Evolutionary conservation across 106 monocot genomes (phyloP), one percentile per base, ranked within the genome.

Genomic region (Dactylorhiza incarnata): DNA sequence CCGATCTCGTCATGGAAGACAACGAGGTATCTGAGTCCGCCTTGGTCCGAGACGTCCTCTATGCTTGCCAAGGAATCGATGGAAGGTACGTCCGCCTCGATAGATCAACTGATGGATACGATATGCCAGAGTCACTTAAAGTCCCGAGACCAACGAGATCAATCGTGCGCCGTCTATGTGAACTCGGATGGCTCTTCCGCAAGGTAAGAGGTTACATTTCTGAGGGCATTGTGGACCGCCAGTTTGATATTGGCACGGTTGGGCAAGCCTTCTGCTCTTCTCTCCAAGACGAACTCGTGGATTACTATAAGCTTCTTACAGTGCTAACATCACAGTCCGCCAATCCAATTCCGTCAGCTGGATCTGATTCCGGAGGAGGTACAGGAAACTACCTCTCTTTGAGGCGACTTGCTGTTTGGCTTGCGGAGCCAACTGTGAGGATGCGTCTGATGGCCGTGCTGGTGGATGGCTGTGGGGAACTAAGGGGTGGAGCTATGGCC

Each of bases 401-500:
- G 81, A 76, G 89, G 62, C 72, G 99, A 49, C 83, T 99, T 20
- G 69, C 80, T 8, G 99, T 99, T 13, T 99, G 99, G 99, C 82
- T 99, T 48, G 87, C 99, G 0, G 99, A 99, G 59, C 99, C 99
- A 9, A 86, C 73, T n/a, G 91, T 94, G 22, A 87, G 91, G 77
- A 94, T 99, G 94, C 76, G 99, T 10, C 66, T 99, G 52, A 99
- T 99, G 99, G 99, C 94, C 0, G 85, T 92, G 53, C 61, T 99
- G 49, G 94, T 91, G 7, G 99, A 99, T 75, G 73, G 81, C 1
- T 99, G 94, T 54, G 53, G 71, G 16, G 71, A 72, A 43, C 74
- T 99, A 79, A 84, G 78, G 46, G 99, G 99, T 47, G 99, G 99
- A 43, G 94, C 99, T 14, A 94, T 99, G 99, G 99, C 91, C 20